Evolutionary conservation across 768 basidiomycete genomes (phyloP).

Genomic region (Myochromella boudieri): DNA sequence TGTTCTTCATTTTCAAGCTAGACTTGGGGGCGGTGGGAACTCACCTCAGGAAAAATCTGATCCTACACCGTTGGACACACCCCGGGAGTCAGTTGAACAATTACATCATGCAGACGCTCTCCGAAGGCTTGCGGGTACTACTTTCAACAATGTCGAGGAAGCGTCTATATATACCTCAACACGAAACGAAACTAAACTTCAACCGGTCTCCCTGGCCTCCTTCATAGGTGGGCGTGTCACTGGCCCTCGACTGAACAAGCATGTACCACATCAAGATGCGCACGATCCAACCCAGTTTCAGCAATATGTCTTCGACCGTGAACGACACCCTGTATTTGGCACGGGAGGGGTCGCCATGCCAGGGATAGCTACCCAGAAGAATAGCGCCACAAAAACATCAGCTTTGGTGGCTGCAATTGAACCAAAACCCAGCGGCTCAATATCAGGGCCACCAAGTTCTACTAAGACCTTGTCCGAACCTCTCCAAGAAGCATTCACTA

Average conservation of each 20-base stretch:
- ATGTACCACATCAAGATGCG: slow-evolving; percentile 69
- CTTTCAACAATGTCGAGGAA: slow-evolving; percentile 13
- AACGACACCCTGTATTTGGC: slow-evolving; percentile 77
- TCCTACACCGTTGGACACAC: slow-evolving; percentile 19
- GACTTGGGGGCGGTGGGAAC: slow-evolving; percentile 1
- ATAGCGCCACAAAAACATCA: slow-evolving; percentile 9
- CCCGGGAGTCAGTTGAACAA: slow-evolving; percentile 33
- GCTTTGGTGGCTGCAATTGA: slow-evolving; percentile 7
- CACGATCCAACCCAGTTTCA: slow-evolving; percentile 67
- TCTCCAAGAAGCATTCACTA: neutral
- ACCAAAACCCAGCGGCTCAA: neutral
- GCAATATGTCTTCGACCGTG: slow-evolving; percentile 48
- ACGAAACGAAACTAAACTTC: slow-evolving; percentile 28
- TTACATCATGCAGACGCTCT: slow-evolving; percentile 44
- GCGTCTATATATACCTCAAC: slow-evolving; percentile 14
- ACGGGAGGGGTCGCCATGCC: slow-evolving; percentile 75
- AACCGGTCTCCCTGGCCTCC: slow-evolving; percentile 71
- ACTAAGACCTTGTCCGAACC: neutral
- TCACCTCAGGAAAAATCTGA: neutral
- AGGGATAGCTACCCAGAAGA: slow-evolving; percentile 47
- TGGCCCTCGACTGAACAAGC: slow-evolving; percentile 72
- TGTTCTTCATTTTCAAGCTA: slow-evolving; percentile 4
- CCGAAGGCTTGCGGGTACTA: slow-evolving; percentile 39
- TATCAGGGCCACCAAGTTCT: neutral
- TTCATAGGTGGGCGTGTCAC: slow-evolving; percentile 81